Conservation (phyloP, 2,329 filamentous ascomycete genomes). For the Xylariaceae sp. region DNA sequence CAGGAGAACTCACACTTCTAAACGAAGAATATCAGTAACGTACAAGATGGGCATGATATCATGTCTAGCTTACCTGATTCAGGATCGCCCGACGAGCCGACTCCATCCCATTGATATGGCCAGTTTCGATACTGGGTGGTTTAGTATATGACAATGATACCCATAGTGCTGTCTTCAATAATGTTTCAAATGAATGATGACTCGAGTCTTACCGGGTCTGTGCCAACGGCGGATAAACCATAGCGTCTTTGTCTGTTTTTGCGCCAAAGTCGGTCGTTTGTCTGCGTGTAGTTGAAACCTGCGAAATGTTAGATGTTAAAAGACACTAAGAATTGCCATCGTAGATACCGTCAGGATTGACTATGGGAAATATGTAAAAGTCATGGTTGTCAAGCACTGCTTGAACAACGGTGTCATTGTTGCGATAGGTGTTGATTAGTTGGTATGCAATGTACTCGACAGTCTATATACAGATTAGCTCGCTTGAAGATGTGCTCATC, state of each 20-base stretch:
- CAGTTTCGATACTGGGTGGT: slow-evolving; percentile 44
- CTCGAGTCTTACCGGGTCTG: slow-evolving; percentile 35
- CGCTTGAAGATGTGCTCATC: too few species aligned
- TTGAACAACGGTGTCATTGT: slow-evolving; percentile 37
- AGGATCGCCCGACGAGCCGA: slow-evolving; percentile 42
- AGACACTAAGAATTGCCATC: background rate
- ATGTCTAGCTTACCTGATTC: slow-evolving; percentile 31
- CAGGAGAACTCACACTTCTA: too few species aligned
- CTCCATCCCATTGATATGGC: slow-evolving; percentile 44
- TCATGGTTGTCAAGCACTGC: slow-evolving; percentile 53
- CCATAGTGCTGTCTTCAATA: too few species aligned
- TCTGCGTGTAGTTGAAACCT: slow-evolving; percentile 52
- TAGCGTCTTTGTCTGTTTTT: slow-evolving; percentile 46
- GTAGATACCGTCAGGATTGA: slow-evolving; percentile 48
- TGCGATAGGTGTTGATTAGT: slow-evolving; percentile 42
- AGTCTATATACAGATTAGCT: slow-evolving; percentile 21
- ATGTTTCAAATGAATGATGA: too few species aligned
- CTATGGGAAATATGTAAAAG: slow-evolving; percentile 54
- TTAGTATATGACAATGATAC: too few species aligned
- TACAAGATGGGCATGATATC: background rate
- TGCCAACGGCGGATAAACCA: slow-evolving; percentile 40
- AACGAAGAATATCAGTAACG: too few species aligned
- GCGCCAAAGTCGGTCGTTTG: slow-evolving; percentile 47
- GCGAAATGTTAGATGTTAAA: slow-evolving; percentile 8
- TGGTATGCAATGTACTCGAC: slow-evolving; percentile 48